Conservation (phyloP, 2,329 filamentous ascomycete genomes). For the Neofusicoccum kwambonambiense region DNA sequence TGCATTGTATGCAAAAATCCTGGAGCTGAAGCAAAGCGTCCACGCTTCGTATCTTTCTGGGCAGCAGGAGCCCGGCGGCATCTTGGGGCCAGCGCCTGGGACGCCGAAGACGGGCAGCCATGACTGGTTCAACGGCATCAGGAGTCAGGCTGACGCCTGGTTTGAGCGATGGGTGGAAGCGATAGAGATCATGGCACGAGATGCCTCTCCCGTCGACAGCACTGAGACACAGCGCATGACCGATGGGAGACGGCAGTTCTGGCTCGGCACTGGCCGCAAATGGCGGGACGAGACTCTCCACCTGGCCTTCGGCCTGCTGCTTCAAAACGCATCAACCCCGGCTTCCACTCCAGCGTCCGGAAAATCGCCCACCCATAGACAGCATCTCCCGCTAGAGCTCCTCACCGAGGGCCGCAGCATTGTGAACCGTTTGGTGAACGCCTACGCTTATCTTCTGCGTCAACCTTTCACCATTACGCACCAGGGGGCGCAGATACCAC, state of each 20-base stretch:
- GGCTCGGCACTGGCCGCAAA: conserved; percentile 8
- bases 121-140: conserved; percentile 15
- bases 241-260: background rate
- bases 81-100: background rate
- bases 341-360: background rate
- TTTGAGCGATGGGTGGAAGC: conserved; percentile 1
- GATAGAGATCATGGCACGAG: background rate
- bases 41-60: conserved; percentile 7
- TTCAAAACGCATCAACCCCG: background rate
- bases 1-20: background rate
- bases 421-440: background rate
- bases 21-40: background rate
- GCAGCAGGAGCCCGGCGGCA: background rate
- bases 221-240: background rate
- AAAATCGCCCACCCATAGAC: background rate
- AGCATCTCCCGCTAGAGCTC: background rate
- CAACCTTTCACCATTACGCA: conserved; percentile 12
- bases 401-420: conserved; percentile 12
- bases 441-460: conserved; percentile 2
- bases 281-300: conserved; percentile 17
- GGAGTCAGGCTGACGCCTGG: background rate
- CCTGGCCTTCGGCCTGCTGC: conserved; percentile 9
- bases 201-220: background rate
- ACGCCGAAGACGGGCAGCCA: background rate
- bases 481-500: background rate